Base-by-base conservation (phyloP, 2,329 filamentous ascomycete genomes). In the Neonectria hederae region DNA sequence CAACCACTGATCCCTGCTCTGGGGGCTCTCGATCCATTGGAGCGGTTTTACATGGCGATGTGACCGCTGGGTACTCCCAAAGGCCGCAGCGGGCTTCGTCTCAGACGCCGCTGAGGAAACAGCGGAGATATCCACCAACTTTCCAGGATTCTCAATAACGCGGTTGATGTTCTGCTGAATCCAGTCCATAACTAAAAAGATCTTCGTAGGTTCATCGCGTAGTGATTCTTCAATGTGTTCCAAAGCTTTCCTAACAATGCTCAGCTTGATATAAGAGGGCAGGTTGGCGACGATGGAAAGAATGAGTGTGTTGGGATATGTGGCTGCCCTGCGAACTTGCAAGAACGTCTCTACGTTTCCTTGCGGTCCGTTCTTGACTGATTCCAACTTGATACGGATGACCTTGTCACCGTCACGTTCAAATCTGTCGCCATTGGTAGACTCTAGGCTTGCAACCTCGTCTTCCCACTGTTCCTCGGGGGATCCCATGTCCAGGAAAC, bases 261-360 rank as follows among this genome's bases (percentile, higher is more conserved):
- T 97, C 11, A 99, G 84, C 65, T 95, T 92, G 74, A 98, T 97
- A 74, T 99, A 97, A 4, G 96, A 93, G 21, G 96, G 96, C 13
- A 98, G 85, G 11, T 87, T 86, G 26, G 89, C 84, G 51, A 87
- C 79, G 14, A 97, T 84, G 3, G 90, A 88, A 38, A 97, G 81
- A 10, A 97, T 86, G 83, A 81, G 88, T 78, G 77, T 87, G 72
- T 73, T 84, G 1, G 96, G 96, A 77, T 98, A 99, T 52, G 86
- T 83, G 3, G 86, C 86, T 1, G 93, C 89, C 69, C 86, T 91
- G 62, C 92, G 89, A 66, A 95, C 89, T 73, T 93, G 90, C 2
- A 89, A 71, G 43, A 81, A 79, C 0, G 87, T 82, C 46, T 89
- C 83, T 30, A 89, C 81, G n/a, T 84, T 74, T 77, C 78, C 68